These are phyloP conservation scores for Exidia glandulosa DNA, from an alignment of 768 basidiomycete species.

Conservation along the genomic window DNA sequence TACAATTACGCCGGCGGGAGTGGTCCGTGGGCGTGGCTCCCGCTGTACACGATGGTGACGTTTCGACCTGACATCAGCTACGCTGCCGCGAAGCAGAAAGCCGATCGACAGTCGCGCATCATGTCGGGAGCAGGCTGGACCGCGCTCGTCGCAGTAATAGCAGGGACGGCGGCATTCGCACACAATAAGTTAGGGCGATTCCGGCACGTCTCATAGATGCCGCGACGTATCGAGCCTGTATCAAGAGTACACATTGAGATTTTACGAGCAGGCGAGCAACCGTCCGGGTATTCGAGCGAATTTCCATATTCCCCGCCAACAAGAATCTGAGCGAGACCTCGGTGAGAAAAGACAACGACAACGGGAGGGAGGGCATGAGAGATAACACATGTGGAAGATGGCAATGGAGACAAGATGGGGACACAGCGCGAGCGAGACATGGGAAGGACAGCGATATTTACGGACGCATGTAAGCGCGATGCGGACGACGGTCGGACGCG, in stretches of 20 bases:
- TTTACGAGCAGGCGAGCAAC: too few relatives aligned
- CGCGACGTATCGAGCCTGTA: neutral
- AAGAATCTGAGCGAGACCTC: too few relatives aligned
- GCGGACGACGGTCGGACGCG: neutral
- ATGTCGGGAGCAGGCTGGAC: slow-evolving; percentile 41
- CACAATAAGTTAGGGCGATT: neutral
- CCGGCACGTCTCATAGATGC: neutral
- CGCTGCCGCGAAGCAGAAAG: slow-evolving; percentile 61
- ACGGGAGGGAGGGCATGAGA: too few relatives aligned
- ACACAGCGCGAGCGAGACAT: neutral
- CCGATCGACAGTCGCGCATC: slow-evolving; percentile 54
- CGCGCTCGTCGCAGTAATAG: slow-evolving; percentile 2
- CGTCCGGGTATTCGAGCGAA: too few relatives aligned
- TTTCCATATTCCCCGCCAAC: too few relatives aligned
- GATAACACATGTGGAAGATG: too few relatives aligned
- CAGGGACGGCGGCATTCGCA: neutral
- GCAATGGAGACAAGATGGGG: neutral
- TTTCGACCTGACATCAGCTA: slow-evolving; percentile 95
- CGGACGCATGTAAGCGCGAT: neutral
- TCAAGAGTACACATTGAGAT: neutral
- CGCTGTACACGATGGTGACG: slow-evolving; percentile 95
- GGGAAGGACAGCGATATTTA: neutral
- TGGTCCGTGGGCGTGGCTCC: slow-evolving; percentile 68
- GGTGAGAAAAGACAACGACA: too few relatives aligned
- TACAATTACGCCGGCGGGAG: neutral